These are phyloP conservation scores for Trichoderma polysporum DNA, from an alignment of 2,329 filamentous ascomycete species.

Conservation along the genomic window DNA sequence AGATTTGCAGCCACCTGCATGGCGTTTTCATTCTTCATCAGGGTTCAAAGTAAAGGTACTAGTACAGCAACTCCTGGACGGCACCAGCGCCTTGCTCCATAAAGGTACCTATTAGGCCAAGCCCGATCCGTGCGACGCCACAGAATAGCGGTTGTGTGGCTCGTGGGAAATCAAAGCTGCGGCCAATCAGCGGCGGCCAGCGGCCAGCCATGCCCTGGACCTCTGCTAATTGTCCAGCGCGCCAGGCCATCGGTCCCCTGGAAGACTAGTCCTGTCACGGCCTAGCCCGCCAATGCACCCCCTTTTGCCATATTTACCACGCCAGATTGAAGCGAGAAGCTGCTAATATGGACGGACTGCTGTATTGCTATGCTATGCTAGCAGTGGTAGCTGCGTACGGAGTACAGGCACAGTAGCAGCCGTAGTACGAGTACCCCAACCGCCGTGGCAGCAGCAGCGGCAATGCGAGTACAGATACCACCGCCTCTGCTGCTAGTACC, in stretches of 20 bases:
- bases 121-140: conserved; percentile 21
- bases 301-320: conserved; percentile 22
- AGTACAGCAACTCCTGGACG: not conserved
- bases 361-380: not conserved
- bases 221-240: conserved; percentile 19
- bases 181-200: conserved; percentile 19
- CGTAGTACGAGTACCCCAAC: conserved; percentile 3
- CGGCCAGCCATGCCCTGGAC: not conserved
- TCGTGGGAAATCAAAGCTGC: not conserved
- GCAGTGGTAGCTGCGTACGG: not conserved
- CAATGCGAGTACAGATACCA: not conserved
- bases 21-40: not conserved
- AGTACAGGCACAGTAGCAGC: not conserved
- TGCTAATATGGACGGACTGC: not conserved
- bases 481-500: not conserved
- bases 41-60: not conserved
- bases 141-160: conserved; percentile 16
- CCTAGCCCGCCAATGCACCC: conserved; percentile 20
- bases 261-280: conserved; percentile 6
- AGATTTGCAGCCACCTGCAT: not conserved
- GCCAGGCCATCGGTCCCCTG: conserved; percentile 20
- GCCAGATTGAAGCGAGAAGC: conserved; percentile 17
- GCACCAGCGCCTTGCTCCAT: conserved; percentile 1
- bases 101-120: conserved; percentile 15
- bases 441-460: not conserved